These are phyloP conservation scores for Corniculantispora saksenae DNA, from an alignment of 2,329 filamentous ascomycete species.

Conservation along the genomic window DNA sequence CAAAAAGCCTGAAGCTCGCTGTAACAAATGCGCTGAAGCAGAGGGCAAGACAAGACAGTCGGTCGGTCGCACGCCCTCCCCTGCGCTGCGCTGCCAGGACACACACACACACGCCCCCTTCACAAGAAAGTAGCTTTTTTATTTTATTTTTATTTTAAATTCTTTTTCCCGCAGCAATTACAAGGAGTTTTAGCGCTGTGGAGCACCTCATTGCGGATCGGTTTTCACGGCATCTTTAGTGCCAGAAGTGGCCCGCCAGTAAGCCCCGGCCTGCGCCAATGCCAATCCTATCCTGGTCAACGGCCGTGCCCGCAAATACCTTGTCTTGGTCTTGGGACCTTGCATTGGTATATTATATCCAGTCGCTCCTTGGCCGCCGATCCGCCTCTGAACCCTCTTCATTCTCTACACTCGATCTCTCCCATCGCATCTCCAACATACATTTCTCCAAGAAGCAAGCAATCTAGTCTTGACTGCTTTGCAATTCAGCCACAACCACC, in stretches of 20 bases:
- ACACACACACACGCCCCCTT: too few relatives aligned
- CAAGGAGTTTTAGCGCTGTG: constrained; percentile 8
- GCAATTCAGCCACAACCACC: too few relatives aligned
- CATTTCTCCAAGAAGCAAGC: too few relatives aligned
- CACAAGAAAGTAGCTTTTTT: too few relatives aligned
- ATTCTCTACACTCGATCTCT: not conserved
- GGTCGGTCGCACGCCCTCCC: too few relatives aligned
- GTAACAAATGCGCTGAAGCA: too few relatives aligned
- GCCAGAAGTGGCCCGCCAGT: constrained; percentile 15
- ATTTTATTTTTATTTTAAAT: constrained; percentile 14
- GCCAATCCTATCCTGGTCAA: constrained; percentile 16
- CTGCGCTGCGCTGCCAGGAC: too few relatives aligned
- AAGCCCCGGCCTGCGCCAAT: constrained; percentile 16
- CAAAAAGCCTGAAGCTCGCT: too few relatives aligned
- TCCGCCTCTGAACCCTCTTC: not conserved
- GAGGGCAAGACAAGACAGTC: too few relatives aligned
- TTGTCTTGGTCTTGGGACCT: constrained; percentile 16
- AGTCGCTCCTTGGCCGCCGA: constrained; percentile 11
- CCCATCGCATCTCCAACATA: not conserved
- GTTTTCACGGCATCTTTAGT: constrained; percentile 21
- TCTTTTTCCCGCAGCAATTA: constrained; percentile 1
- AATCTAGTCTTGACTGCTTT: too few relatives aligned
- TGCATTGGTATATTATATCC: constrained; percentile 21
- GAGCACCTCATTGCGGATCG: constrained; percentile 13
- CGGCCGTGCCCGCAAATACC: constrained; percentile 16